Conservation (phyloP, 768 basidiomycete genomes). For the Tylopilus felleus region DNA sequence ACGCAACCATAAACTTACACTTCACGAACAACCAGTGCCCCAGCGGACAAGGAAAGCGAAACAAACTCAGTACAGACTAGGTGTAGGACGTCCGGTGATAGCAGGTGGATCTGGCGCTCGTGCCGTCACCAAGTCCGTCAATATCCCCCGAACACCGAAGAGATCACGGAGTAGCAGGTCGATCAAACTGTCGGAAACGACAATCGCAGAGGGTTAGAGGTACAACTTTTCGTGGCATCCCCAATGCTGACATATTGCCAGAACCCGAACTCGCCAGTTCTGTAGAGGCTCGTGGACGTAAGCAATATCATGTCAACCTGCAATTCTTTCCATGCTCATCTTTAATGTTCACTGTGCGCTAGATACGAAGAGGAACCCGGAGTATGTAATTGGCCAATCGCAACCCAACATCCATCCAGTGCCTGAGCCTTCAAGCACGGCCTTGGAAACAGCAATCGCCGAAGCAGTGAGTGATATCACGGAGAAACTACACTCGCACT, state of each 20-base stretch:
- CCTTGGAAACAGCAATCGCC: conserved; percentile 21
- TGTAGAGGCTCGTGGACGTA: conserved; percentile 9
- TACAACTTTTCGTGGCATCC: background rate
- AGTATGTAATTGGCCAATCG: conserved; percentile 1
- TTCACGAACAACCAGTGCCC: conserved; percentile 20
- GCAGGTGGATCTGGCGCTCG: conserved; percentile 69
- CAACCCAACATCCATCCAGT: conserved; percentile 1
- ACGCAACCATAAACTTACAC: conserved; percentile 12
- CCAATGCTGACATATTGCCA: conserved; percentile 15
- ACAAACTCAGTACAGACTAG: conserved; percentile 65
- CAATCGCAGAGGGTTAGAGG: conserved; percentile 52
- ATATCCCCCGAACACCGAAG: conserved; percentile 43
- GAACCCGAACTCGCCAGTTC: conserved; percentile 26
- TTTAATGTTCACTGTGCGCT: background rate
- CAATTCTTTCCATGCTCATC: background rate
- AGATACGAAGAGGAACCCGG: conserved; percentile 8
- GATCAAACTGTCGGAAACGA: conserved; percentile 49
- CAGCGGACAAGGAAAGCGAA: conserved; percentile 64
- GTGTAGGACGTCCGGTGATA: conserved; percentile 64
- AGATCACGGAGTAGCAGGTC: conserved; percentile 49
- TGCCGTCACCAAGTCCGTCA: conserved; percentile 56
- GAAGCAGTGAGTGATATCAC: conserved; percentile 27
- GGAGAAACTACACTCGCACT: background rate
- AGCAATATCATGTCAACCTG: conserved; percentile 1
- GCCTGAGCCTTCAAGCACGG: conserved; percentile 4